Base-by-base conservation (phyloP, 1,139 yeast genomes). In the Pneumocystis oryctolagi region DNA sequence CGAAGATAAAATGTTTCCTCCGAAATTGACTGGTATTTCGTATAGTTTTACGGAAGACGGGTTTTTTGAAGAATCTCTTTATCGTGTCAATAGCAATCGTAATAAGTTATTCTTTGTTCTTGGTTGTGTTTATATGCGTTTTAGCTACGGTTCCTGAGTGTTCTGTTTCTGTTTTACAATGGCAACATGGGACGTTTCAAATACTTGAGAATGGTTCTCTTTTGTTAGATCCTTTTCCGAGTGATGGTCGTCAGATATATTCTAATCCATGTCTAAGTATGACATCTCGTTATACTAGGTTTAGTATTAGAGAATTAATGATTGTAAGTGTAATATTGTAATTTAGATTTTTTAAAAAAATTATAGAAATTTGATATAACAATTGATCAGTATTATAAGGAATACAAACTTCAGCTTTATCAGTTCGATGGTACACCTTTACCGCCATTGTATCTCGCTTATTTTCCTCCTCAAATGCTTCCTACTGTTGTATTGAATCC, bases 31-130 rank as follows among this genome's bases (percentile, higher is more conserved):
- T 3, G 98, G 98, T 34, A 82, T 90, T 65, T 85, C 95, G 5
- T 89, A 85, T 75, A 89, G 97, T 4, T 92, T 92, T 77, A 90
- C 97, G 1, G 82, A 79, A 20, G 97, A 92, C 74, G 97, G 97
- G 1, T 82, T 77, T 74, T 92, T 80, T 74, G 98, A 92, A 75
- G 88, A 87, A 72, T 98, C 98, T 8, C 74, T 84, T 61, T 92
- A 92, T 73, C 83, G 89, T 69, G 84, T 92, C 35, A 75, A 83
- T 0, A 78, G 31, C 88, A 9, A 85, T 90, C 73, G 39, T 12
- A 40, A 56, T 56, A 2, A 9, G 18, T 12, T 5, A 34, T 16
- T 18, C 60, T 18, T 58, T 25, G 42, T 14, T 14, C 6, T 18
- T 18, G 12, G 14, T 34, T 16, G 31, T 28, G 16, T n/a, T 34